Evolutionary conservation across 2,329 filamentous ascomycete species (phyloP).

Genomic region (Fusarium sacchari): DNA sequence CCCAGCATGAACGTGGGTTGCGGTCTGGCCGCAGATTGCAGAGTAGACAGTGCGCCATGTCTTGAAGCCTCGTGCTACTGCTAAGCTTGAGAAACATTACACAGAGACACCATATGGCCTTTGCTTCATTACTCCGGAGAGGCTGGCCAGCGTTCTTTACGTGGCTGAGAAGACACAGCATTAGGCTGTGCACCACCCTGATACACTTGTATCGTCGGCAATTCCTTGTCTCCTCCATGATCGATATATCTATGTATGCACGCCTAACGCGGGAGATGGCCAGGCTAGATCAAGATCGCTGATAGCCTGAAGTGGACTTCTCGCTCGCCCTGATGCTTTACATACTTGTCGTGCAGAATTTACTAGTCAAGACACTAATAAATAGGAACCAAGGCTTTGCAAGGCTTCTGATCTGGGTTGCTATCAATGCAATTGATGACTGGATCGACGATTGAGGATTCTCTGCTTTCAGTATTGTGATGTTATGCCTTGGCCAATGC

Average conservation of each 20-base stretch:
- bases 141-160: conserved; percentile 37
- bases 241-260: conserved; percentile 14
- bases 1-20: conserved; percentile 20
- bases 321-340: conserved; percentile 15
- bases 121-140: conserved; percentile 28
- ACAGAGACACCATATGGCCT: conserved; percentile 37
- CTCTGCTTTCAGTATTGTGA: background rate
- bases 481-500: conserved; percentile 15
- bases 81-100: conserved; percentile 19
- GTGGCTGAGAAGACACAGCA: conserved; percentile 36
- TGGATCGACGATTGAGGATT: conserved; percentile 21
- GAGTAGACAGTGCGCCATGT: conserved; percentile 35
- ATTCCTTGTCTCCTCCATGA: conserved; percentile 24
- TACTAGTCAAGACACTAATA: conserved; percentile 22
- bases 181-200: conserved; percentile 25
- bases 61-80: conserved; percentile 25
- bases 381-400: conserved; percentile 17
- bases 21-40: conserved; percentile 16
- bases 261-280: conserved; percentile 21
- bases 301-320: conserved; percentile 26
- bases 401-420: conserved; percentile 10
- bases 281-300: conserved; percentile 24
- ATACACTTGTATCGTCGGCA: conserved; percentile 30
- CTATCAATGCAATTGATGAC: conserved; percentile 14
- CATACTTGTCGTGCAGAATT: conserved; percentile 30